A percentile compares a stretch with the other conserved stretches of the same genome.
phyloP scores from a whole-genome alignment of 108 stramenopile genomes.

The Schizochytrium sp. region DNA sequence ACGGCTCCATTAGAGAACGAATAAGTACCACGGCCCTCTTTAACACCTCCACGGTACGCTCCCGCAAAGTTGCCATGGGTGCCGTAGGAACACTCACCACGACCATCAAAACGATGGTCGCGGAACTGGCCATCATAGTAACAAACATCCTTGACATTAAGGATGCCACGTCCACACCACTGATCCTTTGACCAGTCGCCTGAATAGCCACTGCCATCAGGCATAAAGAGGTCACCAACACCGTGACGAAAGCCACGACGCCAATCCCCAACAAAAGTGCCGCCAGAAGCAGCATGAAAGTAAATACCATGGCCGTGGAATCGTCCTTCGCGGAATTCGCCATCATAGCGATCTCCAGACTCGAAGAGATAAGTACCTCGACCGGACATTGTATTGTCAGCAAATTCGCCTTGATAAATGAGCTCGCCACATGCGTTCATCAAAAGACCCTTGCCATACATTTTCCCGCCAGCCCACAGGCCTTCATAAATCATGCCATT shows the following conservation, averaged over 20 bases:
- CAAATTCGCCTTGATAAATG: conserved; percentile 62
- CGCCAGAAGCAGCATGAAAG: conserved; percentile 5
- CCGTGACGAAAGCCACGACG: conserved; percentile 57
- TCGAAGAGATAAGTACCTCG: conserved; percentile 47
- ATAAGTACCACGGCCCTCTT: conserved; percentile 62
- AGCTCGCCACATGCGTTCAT: conserved; percentile 35
- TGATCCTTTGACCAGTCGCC: conserved; percentile 62
- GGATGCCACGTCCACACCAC: conserved; percentile 48
- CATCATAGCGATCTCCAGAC: conserved; percentile 62
- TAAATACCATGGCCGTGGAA: conserved; percentile 62
- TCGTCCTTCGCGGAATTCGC: conserved; percentile 61
- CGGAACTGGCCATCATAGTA: conserved; percentile 60
- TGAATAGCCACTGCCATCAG: conserved; percentile 57
- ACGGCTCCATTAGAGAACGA: conserved; percentile 59
- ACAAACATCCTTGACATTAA: conserved; percentile 16
- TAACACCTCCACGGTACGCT: conserved; percentile 39
- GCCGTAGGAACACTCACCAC: conserved; percentile 45
- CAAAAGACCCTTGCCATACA: conserved; percentile 54
- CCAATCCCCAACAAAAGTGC: conserved; percentile 61
- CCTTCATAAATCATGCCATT: conserved; percentile 63
- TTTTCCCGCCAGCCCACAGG: conserved; percentile 24
- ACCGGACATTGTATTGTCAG: conserved; percentile 57
- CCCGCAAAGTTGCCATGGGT: conserved; percentile 32
- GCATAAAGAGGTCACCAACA: conserved; percentile 10
- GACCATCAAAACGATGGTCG: conserved; percentile 58